Evolutionary conservation across 2,329 filamentous ascomycete species (phyloP), one percentile per base, ranked within the genome.

Genomic region (Ophioceras dolichostomum): DNA sequence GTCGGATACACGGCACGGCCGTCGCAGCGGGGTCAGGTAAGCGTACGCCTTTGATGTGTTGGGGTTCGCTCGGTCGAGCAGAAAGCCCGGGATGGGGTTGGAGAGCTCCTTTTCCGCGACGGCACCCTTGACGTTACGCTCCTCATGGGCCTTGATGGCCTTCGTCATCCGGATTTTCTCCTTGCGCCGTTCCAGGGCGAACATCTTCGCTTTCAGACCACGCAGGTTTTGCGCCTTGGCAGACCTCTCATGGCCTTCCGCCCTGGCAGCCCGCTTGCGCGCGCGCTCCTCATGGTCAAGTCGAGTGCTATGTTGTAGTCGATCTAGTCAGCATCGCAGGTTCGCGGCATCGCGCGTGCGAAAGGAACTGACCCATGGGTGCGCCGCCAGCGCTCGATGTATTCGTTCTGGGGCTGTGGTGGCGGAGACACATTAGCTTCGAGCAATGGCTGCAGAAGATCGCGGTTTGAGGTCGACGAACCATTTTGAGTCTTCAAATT

Each of bases 101-200:
- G 72, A 76, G 19, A 78, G 78, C 43, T 88, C 83, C 60, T 91
- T 83, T 50, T 81, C 75, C 47, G 83, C 78, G 39, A 80, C 79
- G 22, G 74, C 67, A 8, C 83, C 84, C 66, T 96, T 94, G 68
- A 96, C 79, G 56, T 95, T 93, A 64, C 86, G 80, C 69, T 95
- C 85, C 64, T 98, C 91, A 67, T 94, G 85, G 32, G 85, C 83
- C 64, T 83, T 85, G 73, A 98, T 93, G 54, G 79, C 69, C 73
- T 94, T 94, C 63, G 82, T 83, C 82, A 94, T 88, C 73, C 94
- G 86, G 57, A 94, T 94, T 80, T 98, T 98, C 70, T 98, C 88
- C 59, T 88, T 83, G 67, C 87, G 84, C 19, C 91, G 77, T 70
- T 88, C 86, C 74, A 96, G 80, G 60, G 89, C 82, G 67, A 91